A percentile compares a stretch with the other conserved stretches of the same genome.
These are phyloP conservation scores for Adansonia grandidieri DNA, from an alignment of 441 rosid species.

Conservation along the genomic window DNA sequence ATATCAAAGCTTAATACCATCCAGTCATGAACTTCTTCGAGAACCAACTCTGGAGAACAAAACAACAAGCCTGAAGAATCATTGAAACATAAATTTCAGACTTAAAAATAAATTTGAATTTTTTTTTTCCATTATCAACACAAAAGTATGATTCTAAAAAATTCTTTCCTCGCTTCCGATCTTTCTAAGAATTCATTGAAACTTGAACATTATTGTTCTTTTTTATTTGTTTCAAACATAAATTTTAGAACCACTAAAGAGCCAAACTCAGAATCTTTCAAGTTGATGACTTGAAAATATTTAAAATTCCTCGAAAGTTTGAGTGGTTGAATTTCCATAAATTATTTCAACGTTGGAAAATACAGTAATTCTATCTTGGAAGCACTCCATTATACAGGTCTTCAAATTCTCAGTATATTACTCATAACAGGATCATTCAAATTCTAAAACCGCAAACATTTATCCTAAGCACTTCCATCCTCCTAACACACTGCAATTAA, in stretches of 20 bases:
- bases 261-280: not conserved
- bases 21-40: conserved; percentile 99
- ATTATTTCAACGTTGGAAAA: not conserved
- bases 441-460: not conserved
- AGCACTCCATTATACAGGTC: not conserved
- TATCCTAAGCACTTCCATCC: not conserved
- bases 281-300: not conserved
- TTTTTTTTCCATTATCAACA: conserved; percentile 3
- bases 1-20: conserved; percentile 54
- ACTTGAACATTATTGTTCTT: not conserved
- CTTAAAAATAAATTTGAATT: not conserved
- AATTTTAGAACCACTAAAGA: not conserved
- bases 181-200: not conserved
- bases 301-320: not conserved
- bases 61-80: conserved; percentile 78
- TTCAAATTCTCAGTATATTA: not conserved
- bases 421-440: not conserved
- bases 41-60: conserved; percentile 88
- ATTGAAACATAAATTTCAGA: conserved; percentile 25
- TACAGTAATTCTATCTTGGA: not conserved
- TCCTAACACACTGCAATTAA: not conserved
- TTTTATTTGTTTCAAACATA: not conserved
- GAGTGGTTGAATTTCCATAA: not conserved
- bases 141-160: not conserved
- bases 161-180: not conserved